Base-by-base conservation (phyloP, 768 basidiomycete species). In the Mycena albidolilacea region DNA sequence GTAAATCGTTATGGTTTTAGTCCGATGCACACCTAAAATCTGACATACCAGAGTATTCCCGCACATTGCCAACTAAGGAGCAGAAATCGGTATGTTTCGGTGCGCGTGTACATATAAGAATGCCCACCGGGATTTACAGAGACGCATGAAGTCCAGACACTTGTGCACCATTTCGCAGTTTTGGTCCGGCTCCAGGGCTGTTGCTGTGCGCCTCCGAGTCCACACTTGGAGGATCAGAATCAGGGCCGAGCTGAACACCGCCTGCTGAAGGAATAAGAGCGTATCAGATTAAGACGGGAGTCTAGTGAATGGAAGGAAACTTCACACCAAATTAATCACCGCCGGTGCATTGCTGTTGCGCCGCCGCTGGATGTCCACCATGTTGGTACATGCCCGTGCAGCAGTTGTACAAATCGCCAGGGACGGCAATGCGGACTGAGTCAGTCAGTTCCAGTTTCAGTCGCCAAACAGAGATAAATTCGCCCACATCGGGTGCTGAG, bases 351-450 rank as follows among this genome's bases (percentile, higher is more conserved):
- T 48, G 1, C 46, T 15, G 17, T 48, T 48, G 46, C 46, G 46
- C 17, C 15, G 11, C 46, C 1, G 1, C 15, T 48, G 46, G 50
- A 82, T 69, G 82, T 95, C 93, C 30, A 94, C 80, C 30, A 96
- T 87, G 77, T 92, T 92, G 46, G 89, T 89, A 72, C 89, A 92
- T 2, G 93, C 93, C 15, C 94, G 86, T 3, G 95, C 93, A 0
- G 95, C 91, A 72, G 94, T 96, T 15, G 92, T 91, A 80, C 95
- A 95, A 64, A 96, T 95, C 0, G 93, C 92, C 39, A 96, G 84
- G 0, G 94, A 77, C 63, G 46, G 46, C 15, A 17, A 4, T 48
- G 46, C 46, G 14, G 41, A 14, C 41, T 43, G 14, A 43, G 14
- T 10, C 10, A 43, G 14, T 43, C 14, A 30, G 30, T 30, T 30